Conservation (phyloP, 352 stramenopile species). For the Aphanomyces euteiches region DNA sequence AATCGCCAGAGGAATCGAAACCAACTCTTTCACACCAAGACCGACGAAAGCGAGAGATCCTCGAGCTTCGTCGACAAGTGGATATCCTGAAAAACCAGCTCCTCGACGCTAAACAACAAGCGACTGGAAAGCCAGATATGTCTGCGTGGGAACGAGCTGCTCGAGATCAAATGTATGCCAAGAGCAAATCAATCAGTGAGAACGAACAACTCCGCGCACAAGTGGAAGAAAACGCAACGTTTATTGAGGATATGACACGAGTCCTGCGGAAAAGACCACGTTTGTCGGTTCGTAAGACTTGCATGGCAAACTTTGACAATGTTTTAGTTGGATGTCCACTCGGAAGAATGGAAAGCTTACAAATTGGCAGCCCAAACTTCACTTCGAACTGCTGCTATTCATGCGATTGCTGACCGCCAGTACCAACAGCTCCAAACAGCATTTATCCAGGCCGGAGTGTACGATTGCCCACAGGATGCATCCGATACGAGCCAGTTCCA, state of each 20-base stretch:
- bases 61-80: background rate
- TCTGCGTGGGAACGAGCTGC: background rate
- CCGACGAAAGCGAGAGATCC: background rate
- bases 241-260: conserved; percentile 1
- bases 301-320: background rate
- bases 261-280: background rate
- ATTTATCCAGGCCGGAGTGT: background rate
- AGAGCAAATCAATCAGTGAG: background rate
- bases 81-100: background rate
- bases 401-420: background rate
- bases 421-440: background rate
- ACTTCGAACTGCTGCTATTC: background rate
- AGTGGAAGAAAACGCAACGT: background rate
- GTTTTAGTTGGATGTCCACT: background rate
- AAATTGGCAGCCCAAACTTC: background rate
- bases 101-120: background rate
- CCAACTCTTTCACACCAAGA: background rate
- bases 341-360: background rate
- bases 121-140: background rate
- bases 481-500: background rate
- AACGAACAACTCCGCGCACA: background rate
- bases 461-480: background rate
- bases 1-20: background rate
- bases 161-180: background rate
- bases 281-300: background rate